Percentiles rank a stretch among this genome's conserved stretches.
Conservation (phyloP, 2,329 filamentous ascomycete genomes). For the Calonectria pseudoturangicola region DNA sequence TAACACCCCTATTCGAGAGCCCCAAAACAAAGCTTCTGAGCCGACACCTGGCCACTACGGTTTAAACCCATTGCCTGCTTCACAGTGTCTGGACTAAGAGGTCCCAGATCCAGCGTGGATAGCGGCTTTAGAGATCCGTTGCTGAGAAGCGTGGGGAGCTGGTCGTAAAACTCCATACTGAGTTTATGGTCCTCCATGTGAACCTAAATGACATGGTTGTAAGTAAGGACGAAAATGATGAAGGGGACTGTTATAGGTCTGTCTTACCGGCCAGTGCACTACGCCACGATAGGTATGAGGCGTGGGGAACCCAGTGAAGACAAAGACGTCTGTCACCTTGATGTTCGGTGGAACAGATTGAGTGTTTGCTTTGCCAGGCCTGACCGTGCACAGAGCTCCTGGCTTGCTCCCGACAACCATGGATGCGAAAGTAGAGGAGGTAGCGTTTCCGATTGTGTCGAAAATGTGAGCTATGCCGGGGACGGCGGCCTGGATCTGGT, state of each 20-base stretch:
- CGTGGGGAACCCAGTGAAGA: slow-evolving; percentile 65
- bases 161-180: slow-evolving; percentile 30
- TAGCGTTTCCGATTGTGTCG: slow-evolving; percentile 63
- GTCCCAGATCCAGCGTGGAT: slow-evolving; percentile 9
- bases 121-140: slow-evolving; percentile 17
- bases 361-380: slow-evolving; percentile 64
- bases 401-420: slow-evolving; percentile 46
- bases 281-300: slow-evolving; percentile 59
- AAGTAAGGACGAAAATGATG: neutral
- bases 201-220: slow-evolving; percentile 18
- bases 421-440: slow-evolving; percentile 58
- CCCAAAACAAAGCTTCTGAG: slow-evolving; percentile 44
- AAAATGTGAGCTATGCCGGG: slow-evolving; percentile 61
- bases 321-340: slow-evolving; percentile 64
- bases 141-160: neutral
- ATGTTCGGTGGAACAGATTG: slow-evolving; percentile 57
- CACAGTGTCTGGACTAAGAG: slow-evolving; percentile 3
- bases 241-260: slow-evolving; percentile 27
- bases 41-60: slow-evolving; percentile 37
- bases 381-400: slow-evolving; percentile 63
- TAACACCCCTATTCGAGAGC: neutral
- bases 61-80: slow-evolving; percentile 42
- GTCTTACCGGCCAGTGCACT: slow-evolving; percentile 62
- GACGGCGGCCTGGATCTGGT: slow-evolving; percentile 56
- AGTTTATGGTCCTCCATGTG: slow-evolving; percentile 43